Conservation (phyloP, 495 filamentous ascomycete species). For the Hypoxylon fragiforme region DNA sequence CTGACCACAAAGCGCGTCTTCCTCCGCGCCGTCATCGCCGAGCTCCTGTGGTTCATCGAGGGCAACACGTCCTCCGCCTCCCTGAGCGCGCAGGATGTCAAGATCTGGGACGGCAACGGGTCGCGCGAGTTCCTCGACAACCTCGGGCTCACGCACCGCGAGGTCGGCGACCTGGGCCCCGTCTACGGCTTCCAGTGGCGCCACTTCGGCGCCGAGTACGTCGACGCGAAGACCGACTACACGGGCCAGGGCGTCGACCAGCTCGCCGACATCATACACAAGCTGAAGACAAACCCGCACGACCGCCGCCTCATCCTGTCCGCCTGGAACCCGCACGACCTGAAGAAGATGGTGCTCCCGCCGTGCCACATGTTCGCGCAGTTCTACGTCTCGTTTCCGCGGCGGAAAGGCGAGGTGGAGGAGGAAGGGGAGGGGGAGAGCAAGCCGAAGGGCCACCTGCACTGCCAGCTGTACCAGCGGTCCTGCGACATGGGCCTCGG, state of each 20-base stretch:
- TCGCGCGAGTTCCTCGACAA: slow-evolving; percentile 84
- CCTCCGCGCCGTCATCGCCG: slow-evolving; percentile 83
- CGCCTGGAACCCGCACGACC: slow-evolving; percentile 90
- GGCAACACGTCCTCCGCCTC: slow-evolving; percentile 77
- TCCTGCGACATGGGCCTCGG: slow-evolving; percentile 96
- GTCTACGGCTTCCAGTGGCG: slow-evolving; percentile 99
- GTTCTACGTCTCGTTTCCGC: slow-evolving; percentile 88
- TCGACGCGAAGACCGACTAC: slow-evolving; percentile 79
- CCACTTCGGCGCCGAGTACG: slow-evolving; percentile 91
- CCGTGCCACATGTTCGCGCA: slow-evolving; percentile 99
- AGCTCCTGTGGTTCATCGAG: slow-evolving; percentile 95
- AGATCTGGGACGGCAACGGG: slow-evolving; percentile 98
- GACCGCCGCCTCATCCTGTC: slow-evolving; percentile 86
- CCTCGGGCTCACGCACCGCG: slow-evolving; percentile 76
- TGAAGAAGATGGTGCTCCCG: slow-evolving; percentile 88
- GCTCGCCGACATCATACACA: slow-evolving; percentile 80
- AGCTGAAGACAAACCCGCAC: slow-evolving; percentile 78
- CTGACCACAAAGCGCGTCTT: slow-evolving; percentile 98
- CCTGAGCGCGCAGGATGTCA: slow-evolving; percentile 75
- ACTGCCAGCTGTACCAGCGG: slow-evolving; percentile 90
- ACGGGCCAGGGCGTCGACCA: slow-evolving; percentile 89
- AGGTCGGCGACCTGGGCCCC: slow-evolving; percentile 86
- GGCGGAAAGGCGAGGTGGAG: slow-evolving; percentile 33
- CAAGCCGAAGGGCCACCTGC: slow-evolving; percentile 64
- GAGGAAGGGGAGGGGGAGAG: slow-evolving; percentile 35